A percentile compares a stretch with the other conserved stretches of the same genome.
Evolutionary conservation across 192 early-diverging fungal genomes (phyloP).

Genomic region (Coemansia sp.): DNA sequence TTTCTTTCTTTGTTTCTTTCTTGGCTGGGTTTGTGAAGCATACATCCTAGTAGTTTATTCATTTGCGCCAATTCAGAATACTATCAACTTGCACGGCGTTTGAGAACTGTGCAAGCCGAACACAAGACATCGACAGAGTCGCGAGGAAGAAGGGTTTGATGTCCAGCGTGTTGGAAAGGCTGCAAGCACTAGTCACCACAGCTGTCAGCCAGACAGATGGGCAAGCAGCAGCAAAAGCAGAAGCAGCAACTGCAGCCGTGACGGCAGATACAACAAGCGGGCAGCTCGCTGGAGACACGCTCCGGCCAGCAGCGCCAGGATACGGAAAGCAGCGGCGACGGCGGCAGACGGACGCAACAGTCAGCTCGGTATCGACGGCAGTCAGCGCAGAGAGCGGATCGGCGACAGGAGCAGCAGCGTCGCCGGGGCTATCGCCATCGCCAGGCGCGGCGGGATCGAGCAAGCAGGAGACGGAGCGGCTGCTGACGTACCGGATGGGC

Average conservation of each 20-base stretch:
- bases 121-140: neutral
- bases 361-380: constrained; percentile 15
- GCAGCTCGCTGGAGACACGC: constrained; percentile 14
- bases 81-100: no score
- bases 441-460: constrained; percentile 1
- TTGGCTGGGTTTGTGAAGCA: no score
- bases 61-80: no score
- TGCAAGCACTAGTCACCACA: constrained; percentile 29
- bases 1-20: no score
- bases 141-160: constrained; percentile 19
- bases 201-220: constrained; percentile 7
- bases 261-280: no score
- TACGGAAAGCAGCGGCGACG: constrained; percentile 9
- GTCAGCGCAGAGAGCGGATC: constrained; percentile 8
- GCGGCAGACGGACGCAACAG: constrained; percentile 27
- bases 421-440: neutral
- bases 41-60: no score
- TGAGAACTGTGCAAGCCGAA: no score
- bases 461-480: constrained; percentile 35
- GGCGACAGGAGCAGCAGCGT: neutral
- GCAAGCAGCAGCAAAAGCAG: neutral
- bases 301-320: neutral
- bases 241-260: no score
- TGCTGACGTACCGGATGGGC: constrained; percentile 27
- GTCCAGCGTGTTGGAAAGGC: constrained; percentile 34